Percentiles rank a stretch among this genome's conserved stretches.
phyloP scores from a whole-genome alignment of 1,139 yeast species.

The Yamadazyma blattariae region DNA sequence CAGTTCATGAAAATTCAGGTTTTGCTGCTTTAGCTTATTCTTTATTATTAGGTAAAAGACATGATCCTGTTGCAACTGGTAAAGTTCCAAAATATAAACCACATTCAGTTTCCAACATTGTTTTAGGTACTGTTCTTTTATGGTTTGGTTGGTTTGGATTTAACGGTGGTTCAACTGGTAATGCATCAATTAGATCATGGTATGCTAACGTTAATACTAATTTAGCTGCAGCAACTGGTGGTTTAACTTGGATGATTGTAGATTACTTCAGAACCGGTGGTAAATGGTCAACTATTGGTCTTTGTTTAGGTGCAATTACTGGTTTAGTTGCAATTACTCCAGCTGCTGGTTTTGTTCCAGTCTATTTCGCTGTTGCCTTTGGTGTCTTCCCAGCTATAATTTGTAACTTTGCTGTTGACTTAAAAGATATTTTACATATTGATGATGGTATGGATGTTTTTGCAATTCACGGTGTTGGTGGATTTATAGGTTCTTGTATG shows the following conservation, averaged over 20 bases:
- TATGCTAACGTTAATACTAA: conserved; percentile 92
- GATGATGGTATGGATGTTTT: conserved; percentile 97
- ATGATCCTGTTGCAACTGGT: conserved; percentile 69
- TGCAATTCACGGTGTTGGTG: conserved; percentile 94
- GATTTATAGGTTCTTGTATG: conserved; percentile 75
- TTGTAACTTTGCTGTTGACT: conserved; percentile 82
- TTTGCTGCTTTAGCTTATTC: conserved; percentile 95
- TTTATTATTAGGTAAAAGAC: conserved; percentile 84
- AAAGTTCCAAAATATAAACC: conserved; percentile 87
- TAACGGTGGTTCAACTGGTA: conserved; percentile 97
- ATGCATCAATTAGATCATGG: conserved; percentile 87
- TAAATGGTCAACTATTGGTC: conserved; percentile 92
- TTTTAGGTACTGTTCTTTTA: conserved; percentile 88
- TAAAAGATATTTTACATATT: conserved; percentile 67
- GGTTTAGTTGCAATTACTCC: conserved; percentile 97
- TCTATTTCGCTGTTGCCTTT: conserved; percentile 80
- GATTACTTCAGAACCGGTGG: conserved; percentile 87
- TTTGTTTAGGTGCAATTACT: conserved; percentile 90
- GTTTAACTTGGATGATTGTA: conserved; percentile 88
- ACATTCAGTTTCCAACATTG: conserved; percentile 84
- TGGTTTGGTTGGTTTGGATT: conserved; percentile 99
- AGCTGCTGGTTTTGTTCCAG: conserved; percentile 94
- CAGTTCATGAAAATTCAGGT: conserved; percentile 94
- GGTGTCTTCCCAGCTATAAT: conserved; percentile 77
- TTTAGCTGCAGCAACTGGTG: conserved; percentile 89